Evolutionary conservation across 345 rosid genomes (phyloP), one percentile per base, ranked within the genome.

Genomic region (Linum usitatissimum): DNA sequence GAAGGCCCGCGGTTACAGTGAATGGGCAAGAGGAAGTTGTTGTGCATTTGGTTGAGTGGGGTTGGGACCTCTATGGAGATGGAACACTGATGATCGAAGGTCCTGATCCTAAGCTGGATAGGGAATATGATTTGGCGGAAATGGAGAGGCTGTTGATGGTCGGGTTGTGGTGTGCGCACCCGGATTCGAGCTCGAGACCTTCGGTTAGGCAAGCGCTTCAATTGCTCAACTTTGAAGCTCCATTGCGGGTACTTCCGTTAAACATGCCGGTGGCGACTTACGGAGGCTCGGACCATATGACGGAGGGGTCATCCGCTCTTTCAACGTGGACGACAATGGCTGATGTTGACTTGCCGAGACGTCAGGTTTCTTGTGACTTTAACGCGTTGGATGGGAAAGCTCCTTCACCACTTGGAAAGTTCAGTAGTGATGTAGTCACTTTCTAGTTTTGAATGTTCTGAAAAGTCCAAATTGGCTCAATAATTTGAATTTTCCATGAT

Each of bases 111-210:
- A 45, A 10, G 15, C 14, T 45, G 51, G 17, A 45, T 45, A 15
- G 51, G 17, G 51, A 10, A 15, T 45, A 10, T 15, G 51, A 45
- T 7, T 9, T 3, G 10, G 15, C 1, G 10, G 51, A 45, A 45
- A 62, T 62, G 19, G 18, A 21, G 53, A 13, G 65, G 54, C 45
- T 49, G 19, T 12, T 49, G 30, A 42, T 62, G 9, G 55, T 48
- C 53, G 57, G 57, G 36, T 36, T 62, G 49, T 34, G 20, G 30
- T 62, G 65, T 49, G 40, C 65, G 12, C 30, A 49, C 30, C 55
- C 65, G 13, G 34, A 48, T 62, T 6, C 30, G 12, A 6, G 15
- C 30, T 53, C 30, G 23, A 53, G 57, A 3, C 38, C 57, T 62
- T 49, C 65, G 9, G 18, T 28, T 14, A 34, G 57, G 38, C 18